phyloP scores from a whole-genome alignment of 352 stramenopile genomes.

The Pythium plurisporium region DNA sequence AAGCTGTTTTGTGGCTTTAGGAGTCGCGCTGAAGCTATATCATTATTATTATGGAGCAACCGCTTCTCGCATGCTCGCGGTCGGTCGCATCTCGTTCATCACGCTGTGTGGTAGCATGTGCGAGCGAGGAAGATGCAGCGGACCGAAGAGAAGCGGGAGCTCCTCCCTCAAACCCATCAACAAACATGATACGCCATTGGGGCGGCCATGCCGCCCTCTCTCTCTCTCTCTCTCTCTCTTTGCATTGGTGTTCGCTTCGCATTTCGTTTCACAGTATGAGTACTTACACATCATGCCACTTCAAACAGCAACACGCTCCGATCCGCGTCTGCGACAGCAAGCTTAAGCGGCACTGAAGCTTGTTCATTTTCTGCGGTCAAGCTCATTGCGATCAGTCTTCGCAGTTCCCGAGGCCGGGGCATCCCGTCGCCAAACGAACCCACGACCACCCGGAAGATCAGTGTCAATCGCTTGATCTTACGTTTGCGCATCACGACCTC shows the following conservation, averaged over 20 bases:
- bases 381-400: slow-evolving; percentile 3
- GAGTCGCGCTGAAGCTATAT: slow-evolving; percentile 29
- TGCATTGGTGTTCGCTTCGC: too few species aligned
- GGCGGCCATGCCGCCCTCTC: slow-evolving; percentile 8
- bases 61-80: too few species aligned
- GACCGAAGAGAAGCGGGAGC: too few species aligned
- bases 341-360: slow-evolving; percentile 39
- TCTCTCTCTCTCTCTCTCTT: not conserved
- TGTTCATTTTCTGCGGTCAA: too few species aligned
- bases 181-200: slow-evolving; percentile 4
- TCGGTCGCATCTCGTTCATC: too few species aligned
- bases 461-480: slow-evolving; percentile 37
- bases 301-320: slow-evolving; percentile 63
- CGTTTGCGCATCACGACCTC: slow-evolving; percentile 21
- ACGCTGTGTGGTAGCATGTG: too few species aligned
- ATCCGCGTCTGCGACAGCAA: slow-evolving; percentile 56
- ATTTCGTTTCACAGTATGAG: too few species aligned
- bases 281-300: slow-evolving; percentile 25
- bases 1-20: slow-evolving; percentile 19
- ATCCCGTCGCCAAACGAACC: slow-evolving; percentile 37
- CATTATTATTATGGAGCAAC: slow-evolving; percentile 29
- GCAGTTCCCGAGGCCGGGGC: slow-evolving; percentile 26
- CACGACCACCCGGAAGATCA: slow-evolving; percentile 58
- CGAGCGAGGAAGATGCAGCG: too few species aligned
- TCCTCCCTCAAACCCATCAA: not conserved